Evolutionary conservation across 371 early-diverging fungal genomes (phyloP), one percentile per base, ranked within the genome.

Genomic region (Umbelopsis sp.): DNA sequence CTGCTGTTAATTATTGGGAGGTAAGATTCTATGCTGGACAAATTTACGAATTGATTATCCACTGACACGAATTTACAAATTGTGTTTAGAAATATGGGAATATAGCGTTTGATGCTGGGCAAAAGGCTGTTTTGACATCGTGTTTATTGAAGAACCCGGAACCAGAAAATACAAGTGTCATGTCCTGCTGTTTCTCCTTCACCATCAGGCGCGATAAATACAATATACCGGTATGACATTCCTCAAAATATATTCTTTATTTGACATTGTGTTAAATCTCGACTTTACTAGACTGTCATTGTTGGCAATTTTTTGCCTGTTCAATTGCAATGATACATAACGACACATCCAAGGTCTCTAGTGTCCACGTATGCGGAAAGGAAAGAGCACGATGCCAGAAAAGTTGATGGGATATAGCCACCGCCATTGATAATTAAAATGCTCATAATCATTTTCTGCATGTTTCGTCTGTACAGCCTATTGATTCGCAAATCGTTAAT

Each of bases 71-170:
- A 24, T 22, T 50, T 29, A 22, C 22, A 8, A 48, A 8, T 50
- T 14, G 72, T 5, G 5, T 73, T 79, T 79, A 93, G 86, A 95
- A 96, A 87, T 97, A 95, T 69, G 96, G 95, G 44, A 93, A 93
- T 66, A 95, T 97, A 69, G 96, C 97, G 1, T 96, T 96, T 76
- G 96, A 97, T 82, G 91, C 94, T 12, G 92, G 92, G 16, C 96
- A 97, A 82, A 96, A 97, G 76, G 96, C 97, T 0, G 96, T 97
- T 11, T 75, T 97, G 73, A 96, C 97, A 10, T 92, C 93, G 0
- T 94, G 94, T 63, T 72, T 91, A 57, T 74, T 94, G 50, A 88
- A 87, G 74, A 85, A 85, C 62, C 81, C 83, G 7, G 83, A 84
- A 48, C 84, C 80, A 8, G 85, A 86, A 35, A 83, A 71, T 50